These are phyloP conservation scores for Halophytophthora polymorphica DNA, from an alignment of 352 stramenopile species.

Conservation along the genomic window DNA sequence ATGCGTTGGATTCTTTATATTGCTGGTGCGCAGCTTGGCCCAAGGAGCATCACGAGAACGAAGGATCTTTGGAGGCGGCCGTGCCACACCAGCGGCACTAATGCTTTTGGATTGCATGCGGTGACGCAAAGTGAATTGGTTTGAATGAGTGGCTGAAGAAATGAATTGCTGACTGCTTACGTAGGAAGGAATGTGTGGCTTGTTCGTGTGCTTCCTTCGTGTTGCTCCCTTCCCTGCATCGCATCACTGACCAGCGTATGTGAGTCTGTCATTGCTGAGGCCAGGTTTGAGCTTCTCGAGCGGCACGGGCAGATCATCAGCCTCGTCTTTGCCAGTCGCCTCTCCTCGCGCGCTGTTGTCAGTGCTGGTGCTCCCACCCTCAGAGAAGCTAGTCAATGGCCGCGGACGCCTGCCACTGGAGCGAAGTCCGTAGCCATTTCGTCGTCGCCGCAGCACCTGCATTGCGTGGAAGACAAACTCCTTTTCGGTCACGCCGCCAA, in stretches of 20 bases:
- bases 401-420: conserved; percentile 38
- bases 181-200: not conserved
- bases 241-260: conserved; percentile 12
- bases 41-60: too few species aligned
- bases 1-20: too few species aligned
- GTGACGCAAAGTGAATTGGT: too few species aligned
- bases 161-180: conserved; percentile 7
- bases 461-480: conserved; percentile 60
- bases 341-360: not conserved
- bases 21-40: too few species aligned
- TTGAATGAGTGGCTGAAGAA: conserved; percentile 2
- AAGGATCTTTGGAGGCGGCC: too few species aligned
- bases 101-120: too few species aligned
- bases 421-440: conserved; percentile 41
- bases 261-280: conserved; percentile 14
- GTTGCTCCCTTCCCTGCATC: conserved; percentile 1
- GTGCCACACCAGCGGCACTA: too few species aligned
- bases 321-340: not conserved
- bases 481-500: conserved; percentile 52
- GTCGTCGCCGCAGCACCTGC: conserved; percentile 41
- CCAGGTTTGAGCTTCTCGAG: conserved; percentile 40
- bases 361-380: conserved; percentile 4
- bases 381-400: conserved; percentile 2
- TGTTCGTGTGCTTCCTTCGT: too few species aligned
- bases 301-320: conserved; percentile 13